Evolutionary conservation across 805 yeast genomes (phyloP).

Genomic region (Barnettozyma sucrosica): DNA sequence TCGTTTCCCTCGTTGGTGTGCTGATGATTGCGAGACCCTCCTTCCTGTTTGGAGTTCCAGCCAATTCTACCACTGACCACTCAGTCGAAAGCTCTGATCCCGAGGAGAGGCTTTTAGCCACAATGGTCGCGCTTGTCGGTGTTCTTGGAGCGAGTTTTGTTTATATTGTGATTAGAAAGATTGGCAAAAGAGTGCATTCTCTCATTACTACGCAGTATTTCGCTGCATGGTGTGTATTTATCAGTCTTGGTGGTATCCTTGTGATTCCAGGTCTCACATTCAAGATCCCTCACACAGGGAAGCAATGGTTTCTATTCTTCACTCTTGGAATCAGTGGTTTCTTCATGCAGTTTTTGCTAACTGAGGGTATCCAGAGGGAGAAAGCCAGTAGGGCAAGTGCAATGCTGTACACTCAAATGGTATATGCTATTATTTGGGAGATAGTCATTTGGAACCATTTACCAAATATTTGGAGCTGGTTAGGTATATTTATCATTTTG

Average conservation of each 20-base stretch:
- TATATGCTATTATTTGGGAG: slow-evolving; percentile 78
- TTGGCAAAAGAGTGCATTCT: slow-evolving; percentile 78
- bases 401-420: slow-evolving; percentile 69
- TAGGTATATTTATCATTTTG: slow-evolving; percentile 66
- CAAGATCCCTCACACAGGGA: slow-evolving; percentile 50
- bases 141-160: slow-evolving; percentile 66
- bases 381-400: slow-evolving; percentile 71
- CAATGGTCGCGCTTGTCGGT: slow-evolving; percentile 58
- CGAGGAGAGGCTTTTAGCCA: slow-evolving; percentile 53
- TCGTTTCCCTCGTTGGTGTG: slow-evolving; percentile 69
- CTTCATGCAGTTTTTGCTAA: slow-evolving; percentile 69
- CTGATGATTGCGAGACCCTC: slow-evolving; percentile 76
- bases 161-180: slow-evolving; percentile 62
- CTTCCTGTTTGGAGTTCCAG: slow-evolving; percentile 52
- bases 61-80: slow-evolving; percentile 24
- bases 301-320: slow-evolving; percentile 61
- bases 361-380: slow-evolving; percentile 81
- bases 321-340: slow-evolving; percentile 75
- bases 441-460: slow-evolving; percentile 61
- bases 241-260: slow-evolving; percentile 47
- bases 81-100: slow-evolving; percentile 48
- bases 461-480: slow-evolving; percentile 61
- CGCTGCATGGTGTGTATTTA: slow-evolving; percentile 52
- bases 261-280: slow-evolving; percentile 54
- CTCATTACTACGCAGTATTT: slow-evolving; percentile 73